Base-by-base conservation (phyloP, 768 basidiomycete genomes). In the Kwoniella sp. region DNA sequence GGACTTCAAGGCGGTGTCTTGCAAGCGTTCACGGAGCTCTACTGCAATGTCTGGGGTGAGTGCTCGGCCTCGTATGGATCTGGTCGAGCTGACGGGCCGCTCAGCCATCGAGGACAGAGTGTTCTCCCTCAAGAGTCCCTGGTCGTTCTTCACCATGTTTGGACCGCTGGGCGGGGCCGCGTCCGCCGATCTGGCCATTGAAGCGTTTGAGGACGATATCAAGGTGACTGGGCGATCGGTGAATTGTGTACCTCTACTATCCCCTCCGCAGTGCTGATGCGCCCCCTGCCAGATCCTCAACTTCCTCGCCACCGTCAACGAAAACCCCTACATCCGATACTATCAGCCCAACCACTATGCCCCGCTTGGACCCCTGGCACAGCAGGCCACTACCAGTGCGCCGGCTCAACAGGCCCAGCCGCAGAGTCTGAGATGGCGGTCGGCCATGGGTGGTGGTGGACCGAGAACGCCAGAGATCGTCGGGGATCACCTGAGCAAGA, bases 311-410 rank as follows among this genome's bases (percentile, higher is more conserved):
- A 83, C 88, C 0, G 75, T 98, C 25, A 86, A 89, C 64, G 95
- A 99, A 71, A 88, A 85, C 65, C 95, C 95, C 0, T 86, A 82
- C 70, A 85, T 98, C 60, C 86, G 93, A 27, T 98, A 93, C 76
- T 96, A 95, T 71, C 76, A 87, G 46, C 89, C 93, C 4, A 77
- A 83, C 11, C 81, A 86, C 57, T 89, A 91, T 64, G 78, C 79
- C 2, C 92, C 91, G 0, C 79, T 96, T 12, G 89, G 90, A 12
- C 82, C 90, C 2, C 82, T 96, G 47, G 84, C 85, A 22, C 50
- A 85, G 84, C 2, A 46, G 57, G 42, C 20, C 39, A 29, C 37
- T 58, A 11, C 46, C 45, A 28, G 52, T 1, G 33, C 67, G 5
- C 57, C 62, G 9, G 56, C 57, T 7, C 59, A 52, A 23, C 54